A percentile compares a stretch with the other conserved stretches of the same genome.
These are phyloP conservation scores for Ramaria rubella DNA, from an alignment of 768 basidiomycete genomes.

Conservation along the genomic window DNA sequence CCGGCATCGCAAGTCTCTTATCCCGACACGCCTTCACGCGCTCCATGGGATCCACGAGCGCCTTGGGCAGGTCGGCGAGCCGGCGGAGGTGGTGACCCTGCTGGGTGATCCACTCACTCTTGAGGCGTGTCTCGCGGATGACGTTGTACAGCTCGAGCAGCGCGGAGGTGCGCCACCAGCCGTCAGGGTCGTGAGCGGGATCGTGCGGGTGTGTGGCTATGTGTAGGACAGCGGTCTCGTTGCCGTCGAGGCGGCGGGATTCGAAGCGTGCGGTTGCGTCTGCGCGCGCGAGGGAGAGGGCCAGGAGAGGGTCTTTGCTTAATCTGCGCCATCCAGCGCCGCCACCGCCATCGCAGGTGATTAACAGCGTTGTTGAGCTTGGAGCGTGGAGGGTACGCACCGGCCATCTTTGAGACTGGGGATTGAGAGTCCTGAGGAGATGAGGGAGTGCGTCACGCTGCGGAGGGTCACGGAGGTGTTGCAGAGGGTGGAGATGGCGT, in stretches of 20 bases:
- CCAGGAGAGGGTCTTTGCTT: neutral
- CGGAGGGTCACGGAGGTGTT: neutral
- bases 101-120: neutral
- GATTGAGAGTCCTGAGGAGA: neutral
- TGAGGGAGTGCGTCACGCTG: neutral
- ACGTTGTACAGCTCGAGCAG: neutral
- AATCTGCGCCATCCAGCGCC: neutral
- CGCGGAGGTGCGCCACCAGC: neutral
- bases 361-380: too few species aligned
- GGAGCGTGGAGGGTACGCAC: neutral
- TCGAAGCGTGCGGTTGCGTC: neutral
- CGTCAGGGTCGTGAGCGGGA: neutral
- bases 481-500: neutral
- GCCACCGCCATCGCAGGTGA: too few species aligned
- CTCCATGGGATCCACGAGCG: neutral
- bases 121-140: neutral
- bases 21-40: neutral
- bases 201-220: neutral
- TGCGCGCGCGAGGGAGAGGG: neutral
- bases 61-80: neutral
- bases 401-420: neutral
- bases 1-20: neutral
- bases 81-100: neutral
- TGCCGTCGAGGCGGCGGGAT: neutral
- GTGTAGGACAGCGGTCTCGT: neutral